Conservation (phyloP, 1,139 yeast species). For the Citeromyces hawaiiensis region DNA sequence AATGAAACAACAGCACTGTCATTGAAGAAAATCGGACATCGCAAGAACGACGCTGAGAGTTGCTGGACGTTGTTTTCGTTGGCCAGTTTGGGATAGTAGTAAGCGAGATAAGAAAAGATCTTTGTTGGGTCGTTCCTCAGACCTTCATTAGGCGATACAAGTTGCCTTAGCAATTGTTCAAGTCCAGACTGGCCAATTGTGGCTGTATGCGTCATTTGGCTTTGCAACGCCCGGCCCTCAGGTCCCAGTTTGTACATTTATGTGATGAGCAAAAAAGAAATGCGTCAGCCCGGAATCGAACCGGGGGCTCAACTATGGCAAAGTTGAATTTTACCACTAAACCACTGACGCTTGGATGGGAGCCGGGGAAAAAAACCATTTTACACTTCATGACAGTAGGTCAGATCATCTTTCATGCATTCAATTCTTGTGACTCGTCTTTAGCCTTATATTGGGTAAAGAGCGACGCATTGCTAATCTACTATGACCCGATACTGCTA, state of each 20-base stretch:
- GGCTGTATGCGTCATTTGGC: slow-evolving; percentile 4
- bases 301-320: too few species aligned
- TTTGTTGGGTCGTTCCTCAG: slow-evolving; percentile 21
- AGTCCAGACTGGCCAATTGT: slow-evolving; percentile 17
- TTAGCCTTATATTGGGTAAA: too few species aligned
- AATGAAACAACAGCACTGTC: slow-evolving; percentile 10
- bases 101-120: slow-evolving; percentile 38
- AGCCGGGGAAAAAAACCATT: too few species aligned
- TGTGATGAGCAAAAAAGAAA: too few species aligned
- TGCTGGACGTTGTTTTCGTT: slow-evolving; percentile 41
- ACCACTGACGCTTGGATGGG: too few species aligned
- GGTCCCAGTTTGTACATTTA: slow-evolving; percentile 19
- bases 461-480: too few species aligned
- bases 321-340: too few species aligned
- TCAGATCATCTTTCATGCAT: too few species aligned
- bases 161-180: slow-evolving; percentile 32
- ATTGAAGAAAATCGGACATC: slow-evolving; percentile 30
- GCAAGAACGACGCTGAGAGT: slow-evolving; percentile 34
- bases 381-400: too few species aligned
- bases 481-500: too few species aligned
- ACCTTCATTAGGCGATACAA: slow-evolving; percentile 21
- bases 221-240: slow-evolving; percentile 14
- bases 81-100: slow-evolving; percentile 50
- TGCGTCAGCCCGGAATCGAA: too few species aligned
- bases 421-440: too few species aligned